Evolutionary conservation across 768 basidiomycete species (phyloP), one percentile per base, ranked within the genome.

Genomic region (Tylopilus rubrobrunneus): DNA sequence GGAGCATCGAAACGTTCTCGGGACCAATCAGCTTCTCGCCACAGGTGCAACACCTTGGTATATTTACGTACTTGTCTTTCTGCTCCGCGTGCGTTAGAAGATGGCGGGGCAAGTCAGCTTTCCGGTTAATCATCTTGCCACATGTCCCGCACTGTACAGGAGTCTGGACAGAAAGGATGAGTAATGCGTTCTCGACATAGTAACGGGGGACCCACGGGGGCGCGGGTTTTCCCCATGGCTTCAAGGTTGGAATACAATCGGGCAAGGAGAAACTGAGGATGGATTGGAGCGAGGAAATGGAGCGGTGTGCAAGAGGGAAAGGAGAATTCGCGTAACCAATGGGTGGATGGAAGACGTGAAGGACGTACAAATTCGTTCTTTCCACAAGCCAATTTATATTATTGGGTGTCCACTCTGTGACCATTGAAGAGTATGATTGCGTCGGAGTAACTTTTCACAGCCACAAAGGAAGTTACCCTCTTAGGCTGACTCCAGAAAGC

Each of bases 101-200:
- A n/a, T 73, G 71, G 5, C 72, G 60, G 0, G 48, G 31, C 0
- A 73, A 49, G 31, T 71, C 72, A 14, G 62, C 56, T 45, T 52
- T 65, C 28, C 68, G 63, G 7, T 59, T 44, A 17, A 73, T 25
- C 9, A 3, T 29, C 33, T 42, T 56, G 0, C 40, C 41, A 41
- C 70, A 70, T 8, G 48, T 15, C 1, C 9, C 0, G 23, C 69
- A 72, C 0, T 19, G 1, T 2, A 45, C 52, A 1, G 61, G 1
- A 2, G 19, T 37, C 64, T 67, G 33, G 1, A 31, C 12, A 11
- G 4, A 15, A 41, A 6, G 21, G 12, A 48, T 62, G 11, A 53
- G 48, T 37, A 27, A 50, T 5, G 40, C 12, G 5, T 8, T 1
- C 7, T 1, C 7, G 43, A 7, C 10, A 52, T 37, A 15, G n/a